Conservation (phyloP, 306 rosid species). For the Malus fusca region DNA sequence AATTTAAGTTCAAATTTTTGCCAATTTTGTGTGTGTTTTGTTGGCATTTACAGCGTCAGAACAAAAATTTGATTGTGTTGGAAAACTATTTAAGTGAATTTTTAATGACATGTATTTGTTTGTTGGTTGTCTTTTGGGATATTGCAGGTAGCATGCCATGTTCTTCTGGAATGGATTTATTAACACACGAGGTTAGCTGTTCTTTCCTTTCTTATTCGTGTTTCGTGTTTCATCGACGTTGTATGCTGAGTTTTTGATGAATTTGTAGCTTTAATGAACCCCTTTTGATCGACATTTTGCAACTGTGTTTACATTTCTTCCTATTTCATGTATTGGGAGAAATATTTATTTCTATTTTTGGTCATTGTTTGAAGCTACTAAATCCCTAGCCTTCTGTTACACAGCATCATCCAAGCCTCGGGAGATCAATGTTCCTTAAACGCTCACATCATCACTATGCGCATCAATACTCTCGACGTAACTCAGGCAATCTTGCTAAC, state of each 20-base stretch:
- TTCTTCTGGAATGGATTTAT: conserved; percentile 61
- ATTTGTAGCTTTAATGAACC: background rate
- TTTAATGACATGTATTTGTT: background rate
- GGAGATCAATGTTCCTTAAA: conserved; percentile 64
- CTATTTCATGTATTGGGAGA: conserved; percentile 3
- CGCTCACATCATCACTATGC: conserved; percentile 77
- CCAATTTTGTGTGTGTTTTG: background rate
- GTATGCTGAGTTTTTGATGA: background rate
- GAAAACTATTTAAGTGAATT: background rate
- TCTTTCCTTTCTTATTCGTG: background rate
- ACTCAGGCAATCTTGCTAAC: conserved; percentile 45
- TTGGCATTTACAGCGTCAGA: background rate
- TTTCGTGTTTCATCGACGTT: background rate
- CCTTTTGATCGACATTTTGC: background rate
- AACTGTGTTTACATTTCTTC: background rate
- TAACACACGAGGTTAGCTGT: conserved; percentile 72
- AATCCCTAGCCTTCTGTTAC: conserved; percentile 33
- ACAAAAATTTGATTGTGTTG: background rate
- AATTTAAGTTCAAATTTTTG: background rate
- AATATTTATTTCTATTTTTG: conserved; percentile 26
- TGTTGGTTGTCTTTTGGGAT: background rate
- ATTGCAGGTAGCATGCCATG: conserved; percentile 55
- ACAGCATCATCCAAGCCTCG: conserved; percentile 59
- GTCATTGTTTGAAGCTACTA: conserved; percentile 43
- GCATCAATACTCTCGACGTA: conserved; percentile 82